phyloP scores from a whole-genome alignment of 257 asterid genomes.

The Mentha longifolia region DNA sequence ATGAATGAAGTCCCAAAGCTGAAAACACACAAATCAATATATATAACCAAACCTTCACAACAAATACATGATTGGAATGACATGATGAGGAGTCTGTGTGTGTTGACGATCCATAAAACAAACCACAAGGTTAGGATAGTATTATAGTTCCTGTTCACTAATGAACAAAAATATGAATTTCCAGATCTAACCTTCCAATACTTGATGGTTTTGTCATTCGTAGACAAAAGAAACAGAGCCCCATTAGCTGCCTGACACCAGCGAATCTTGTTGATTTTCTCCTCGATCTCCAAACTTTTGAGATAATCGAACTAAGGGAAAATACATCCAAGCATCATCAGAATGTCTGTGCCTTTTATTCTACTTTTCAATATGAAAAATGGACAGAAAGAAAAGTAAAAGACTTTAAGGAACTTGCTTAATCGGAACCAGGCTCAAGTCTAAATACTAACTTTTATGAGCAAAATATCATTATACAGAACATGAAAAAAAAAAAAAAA shows the following conservation, averaged over 20 bases:
- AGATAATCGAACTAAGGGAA: slow-evolving; percentile 78
- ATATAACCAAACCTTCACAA: slow-evolving; percentile 24
- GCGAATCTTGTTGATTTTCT: slow-evolving; percentile 85
- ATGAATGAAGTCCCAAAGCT: slow-evolving; percentile 13
- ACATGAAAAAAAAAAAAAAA: slow-evolving; percentile 19
- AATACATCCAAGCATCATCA: slow-evolving; percentile 32
- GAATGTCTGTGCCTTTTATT: slow-evolving; percentile 27
- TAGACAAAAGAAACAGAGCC: slow-evolving; percentile 77
- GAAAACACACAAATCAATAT: slow-evolving; percentile 22
- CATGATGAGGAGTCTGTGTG: slow-evolving; percentile 25
- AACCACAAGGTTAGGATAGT: too few species aligned
- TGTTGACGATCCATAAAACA: slow-evolving; percentile 8
- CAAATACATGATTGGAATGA: slow-evolving; percentile 3
- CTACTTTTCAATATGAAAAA: slow-evolving; percentile 3
- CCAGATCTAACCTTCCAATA: slow-evolving; percentile 70
- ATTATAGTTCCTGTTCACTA: slow-evolving; percentile 4
- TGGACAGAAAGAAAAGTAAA: slow-evolving; percentile 3
- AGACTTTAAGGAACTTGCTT: slow-evolving; percentile 24
- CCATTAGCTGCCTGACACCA: slow-evolving; percentile 85
- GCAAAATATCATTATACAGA: slow-evolving; percentile 6
- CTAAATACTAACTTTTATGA: slow-evolving; percentile 8
- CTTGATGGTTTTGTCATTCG: slow-evolving; percentile 87
- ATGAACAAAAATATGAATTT: slow-evolving; percentile 19
- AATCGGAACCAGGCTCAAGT: background rate
- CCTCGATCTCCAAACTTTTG: slow-evolving; percentile 87